Evolutionary conservation across 768 basidiomycete genomes (phyloP).

Genomic region (Lentinula edodes): DNA sequence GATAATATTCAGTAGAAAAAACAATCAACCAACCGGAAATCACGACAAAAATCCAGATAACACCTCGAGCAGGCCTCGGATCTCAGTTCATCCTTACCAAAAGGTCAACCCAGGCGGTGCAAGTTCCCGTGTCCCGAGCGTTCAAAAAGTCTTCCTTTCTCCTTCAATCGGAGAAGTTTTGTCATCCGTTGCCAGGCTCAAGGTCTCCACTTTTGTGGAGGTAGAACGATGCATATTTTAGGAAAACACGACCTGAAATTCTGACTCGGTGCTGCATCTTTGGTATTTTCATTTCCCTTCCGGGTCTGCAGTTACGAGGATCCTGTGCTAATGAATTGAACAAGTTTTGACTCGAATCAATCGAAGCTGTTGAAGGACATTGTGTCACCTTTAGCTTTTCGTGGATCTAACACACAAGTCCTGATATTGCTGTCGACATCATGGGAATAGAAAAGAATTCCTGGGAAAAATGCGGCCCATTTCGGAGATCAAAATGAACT

Average conservation of each 20-base stretch:
- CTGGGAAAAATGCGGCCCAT: neutral
- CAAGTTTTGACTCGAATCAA: neutral
- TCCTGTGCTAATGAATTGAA: neutral
- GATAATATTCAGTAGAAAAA: neutral
- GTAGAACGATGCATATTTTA: neutral
- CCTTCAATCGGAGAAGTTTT: neutral
- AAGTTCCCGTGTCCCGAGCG: neutral
- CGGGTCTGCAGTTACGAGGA: neutral
- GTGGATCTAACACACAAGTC: neutral
- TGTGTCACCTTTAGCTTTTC: neutral
- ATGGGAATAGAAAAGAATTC: neutral
- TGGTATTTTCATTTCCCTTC: neutral
- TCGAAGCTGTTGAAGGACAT: neutral
- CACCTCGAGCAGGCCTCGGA: neutral
- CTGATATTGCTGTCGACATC: neutral
- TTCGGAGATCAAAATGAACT: slow-evolving; percentile 4
- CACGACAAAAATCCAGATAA: neutral
- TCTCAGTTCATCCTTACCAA: neutral
- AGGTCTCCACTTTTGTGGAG: neutral
- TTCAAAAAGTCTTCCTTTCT: neutral
- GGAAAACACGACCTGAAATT: neutral
- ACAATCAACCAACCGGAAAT: neutral
- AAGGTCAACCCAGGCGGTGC: neutral
- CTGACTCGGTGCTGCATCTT: neutral
- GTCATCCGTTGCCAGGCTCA: neutral